Conservation (phyloP, 805 yeast genomes). For the Maudiozyma saulgeensis region DNA sequence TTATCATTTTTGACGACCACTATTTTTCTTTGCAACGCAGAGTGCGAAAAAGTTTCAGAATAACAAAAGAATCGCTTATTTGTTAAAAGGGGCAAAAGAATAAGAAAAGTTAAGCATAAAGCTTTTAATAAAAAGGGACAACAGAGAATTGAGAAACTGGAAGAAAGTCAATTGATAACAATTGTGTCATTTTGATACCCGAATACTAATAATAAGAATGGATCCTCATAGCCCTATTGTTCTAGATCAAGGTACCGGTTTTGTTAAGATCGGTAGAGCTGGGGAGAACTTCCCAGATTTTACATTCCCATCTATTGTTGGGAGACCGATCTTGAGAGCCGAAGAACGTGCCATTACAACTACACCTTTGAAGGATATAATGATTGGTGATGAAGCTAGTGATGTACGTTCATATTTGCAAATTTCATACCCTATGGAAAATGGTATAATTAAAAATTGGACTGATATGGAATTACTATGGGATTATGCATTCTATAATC, state of each 20-base stretch:
- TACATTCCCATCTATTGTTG: slow-evolving; percentile 95
- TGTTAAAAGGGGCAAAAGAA: neutral
- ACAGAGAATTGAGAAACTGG: no score
- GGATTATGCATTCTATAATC: slow-evolving; percentile 94
- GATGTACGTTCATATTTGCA: slow-evolving; percentile 83
- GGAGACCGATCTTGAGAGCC: slow-evolving; percentile 93
- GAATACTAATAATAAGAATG: slow-evolving; percentile 6
- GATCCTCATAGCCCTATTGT: slow-evolving; percentile 40
- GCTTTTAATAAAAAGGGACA: no score
- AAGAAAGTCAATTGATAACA: no score
- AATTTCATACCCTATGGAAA: slow-evolving; percentile 97
- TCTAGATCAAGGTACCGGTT: slow-evolving; percentile 98
- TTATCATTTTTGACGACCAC: neutral
- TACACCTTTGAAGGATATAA: slow-evolving; percentile 81
- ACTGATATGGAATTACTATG: slow-evolving; percentile 97
- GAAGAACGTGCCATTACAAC: slow-evolving; percentile 66
- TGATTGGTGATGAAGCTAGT: slow-evolving; percentile 96
- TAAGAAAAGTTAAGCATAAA: no score
- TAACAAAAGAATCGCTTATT: neutral
- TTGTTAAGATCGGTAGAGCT: slow-evolving; percentile 92
- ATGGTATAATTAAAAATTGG: slow-evolving; percentile 95
- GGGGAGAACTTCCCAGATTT: slow-evolving; percentile 95
- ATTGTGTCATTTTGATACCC: no score
- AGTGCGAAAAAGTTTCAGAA: neutral
- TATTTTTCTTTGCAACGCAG: neutral